Evolutionary conservation across 306 rosid species (phyloP).

Genomic region (Cicer yamashitae): DNA sequence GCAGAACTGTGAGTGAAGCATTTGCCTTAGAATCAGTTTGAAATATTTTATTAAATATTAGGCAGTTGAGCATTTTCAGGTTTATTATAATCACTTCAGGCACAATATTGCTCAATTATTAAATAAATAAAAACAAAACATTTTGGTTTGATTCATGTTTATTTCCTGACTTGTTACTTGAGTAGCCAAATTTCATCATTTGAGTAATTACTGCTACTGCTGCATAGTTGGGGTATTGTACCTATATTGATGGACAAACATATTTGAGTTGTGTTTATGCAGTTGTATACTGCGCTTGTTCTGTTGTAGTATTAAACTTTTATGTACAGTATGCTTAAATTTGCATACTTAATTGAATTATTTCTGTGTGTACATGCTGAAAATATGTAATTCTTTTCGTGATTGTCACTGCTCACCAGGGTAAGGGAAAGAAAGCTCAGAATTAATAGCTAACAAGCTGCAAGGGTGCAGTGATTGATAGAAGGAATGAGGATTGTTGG

Average conservation of each 20-base stretch:
- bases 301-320: not conserved
- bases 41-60: no score
- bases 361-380: not conserved
- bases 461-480: constrained; percentile 2
- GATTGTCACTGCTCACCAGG: not conserved
- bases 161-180: not conserved
- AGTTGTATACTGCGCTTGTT: not conserved
- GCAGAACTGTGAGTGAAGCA: not conserved
- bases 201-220: not conserved
- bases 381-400: not conserved
- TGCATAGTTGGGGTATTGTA: not conserved
- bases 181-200: not conserved
- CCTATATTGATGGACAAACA: not conserved
- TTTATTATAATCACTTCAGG: not conserved
- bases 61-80: not conserved
- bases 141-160: not conserved
- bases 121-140: not conserved
- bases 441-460: not conserved
- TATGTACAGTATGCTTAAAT: not conserved
- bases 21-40: not conserved
- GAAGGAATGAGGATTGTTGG: constrained; percentile 76
- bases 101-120: not conserved
- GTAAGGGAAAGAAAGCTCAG: not conserved
- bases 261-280: not conserved
- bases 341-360: not conserved